Conservation (phyloP, 2,329 filamentous ascomycete genomes). For the Aureobasidium melanogenum region DNA sequence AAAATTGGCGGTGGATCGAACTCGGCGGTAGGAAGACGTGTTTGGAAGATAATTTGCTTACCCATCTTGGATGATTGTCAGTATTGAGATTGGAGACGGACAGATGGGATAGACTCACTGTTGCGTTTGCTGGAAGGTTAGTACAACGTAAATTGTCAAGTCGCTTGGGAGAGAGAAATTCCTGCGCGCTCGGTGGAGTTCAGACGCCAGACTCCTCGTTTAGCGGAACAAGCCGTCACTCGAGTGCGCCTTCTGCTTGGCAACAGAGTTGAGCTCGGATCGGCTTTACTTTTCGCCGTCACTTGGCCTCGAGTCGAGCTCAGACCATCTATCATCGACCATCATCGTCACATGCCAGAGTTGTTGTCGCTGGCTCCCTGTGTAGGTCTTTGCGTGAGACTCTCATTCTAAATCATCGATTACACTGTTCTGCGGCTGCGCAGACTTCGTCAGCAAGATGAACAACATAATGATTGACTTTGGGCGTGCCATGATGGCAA, state of each 20-base stretch:
- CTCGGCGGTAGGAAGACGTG: slow-evolving; percentile 2
- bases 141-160: slow-evolving; percentile 11
- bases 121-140: slow-evolving; percentile 13
- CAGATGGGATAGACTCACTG: background rate
- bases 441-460: slow-evolving; percentile 35
- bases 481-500: slow-evolving; percentile 53
- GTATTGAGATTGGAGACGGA: background rate
- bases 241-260: background rate
- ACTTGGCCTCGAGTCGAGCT: background rate
- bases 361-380: background rate
- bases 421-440: background rate
- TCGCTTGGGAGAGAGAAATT: slow-evolving; percentile 7
- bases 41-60: slow-evolving; percentile 6
- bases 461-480: slow-evolving; percentile 67
- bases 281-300: slow-evolving; percentile 1
- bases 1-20: background rate
- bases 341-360: slow-evolving; percentile 6
- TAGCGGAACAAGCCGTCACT: background rate
- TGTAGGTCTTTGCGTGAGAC: background rate
- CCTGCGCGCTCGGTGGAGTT: slow-evolving; percentile 2
- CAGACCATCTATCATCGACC: background rate
- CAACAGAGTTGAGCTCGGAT: background rate
- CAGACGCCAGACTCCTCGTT: background rate
- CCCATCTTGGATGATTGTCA: slow-evolving; percentile 13
- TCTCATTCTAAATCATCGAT: background rate